Conservation (phyloP, 768 basidiomycete species). For the Antrodiella citrinella region DNA sequence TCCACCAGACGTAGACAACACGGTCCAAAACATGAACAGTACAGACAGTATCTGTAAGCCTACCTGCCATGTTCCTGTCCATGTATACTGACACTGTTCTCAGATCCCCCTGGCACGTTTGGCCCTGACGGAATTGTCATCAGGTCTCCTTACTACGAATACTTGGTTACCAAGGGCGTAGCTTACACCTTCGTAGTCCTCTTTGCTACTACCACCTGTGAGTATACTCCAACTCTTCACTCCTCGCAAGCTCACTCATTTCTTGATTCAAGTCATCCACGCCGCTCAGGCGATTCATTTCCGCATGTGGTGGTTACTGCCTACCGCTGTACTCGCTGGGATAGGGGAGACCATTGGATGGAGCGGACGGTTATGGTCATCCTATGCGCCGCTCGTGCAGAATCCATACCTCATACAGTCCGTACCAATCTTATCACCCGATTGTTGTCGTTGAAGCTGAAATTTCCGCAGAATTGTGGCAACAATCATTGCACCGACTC, state of each 20-base stretch:
- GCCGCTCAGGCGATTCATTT: constrained; percentile 33
- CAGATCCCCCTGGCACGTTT: no score
- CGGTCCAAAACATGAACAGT: no score
- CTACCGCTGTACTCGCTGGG: constrained; percentile 40
- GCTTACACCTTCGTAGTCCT: constrained; percentile 28
- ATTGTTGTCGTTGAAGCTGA: not conserved
- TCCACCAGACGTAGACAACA: no score
- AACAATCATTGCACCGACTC: constrained; percentile 48
- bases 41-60: no score
- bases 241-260: not conserved
- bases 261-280: constrained; percentile 33
- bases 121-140: no score
- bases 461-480: constrained; percentile 20
- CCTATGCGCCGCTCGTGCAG: constrained; percentile 11
- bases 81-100: no score
- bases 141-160: constrained; percentile 25
- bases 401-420: constrained; percentile 38
- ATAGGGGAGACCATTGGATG: constrained; percentile 47
- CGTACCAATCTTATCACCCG: constrained; percentile 11
- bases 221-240: no score
- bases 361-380: constrained; percentile 49
- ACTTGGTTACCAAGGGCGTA: constrained; percentile 30
- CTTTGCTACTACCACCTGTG: constrained; percentile 25
- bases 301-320: constrained; percentile 45
- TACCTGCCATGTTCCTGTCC: no score